Evolutionary conservation across 371 early-diverging fungal species (phyloP), one percentile per base, ranked within the genome.

Genomic region (Mortierella sp.): DNA sequence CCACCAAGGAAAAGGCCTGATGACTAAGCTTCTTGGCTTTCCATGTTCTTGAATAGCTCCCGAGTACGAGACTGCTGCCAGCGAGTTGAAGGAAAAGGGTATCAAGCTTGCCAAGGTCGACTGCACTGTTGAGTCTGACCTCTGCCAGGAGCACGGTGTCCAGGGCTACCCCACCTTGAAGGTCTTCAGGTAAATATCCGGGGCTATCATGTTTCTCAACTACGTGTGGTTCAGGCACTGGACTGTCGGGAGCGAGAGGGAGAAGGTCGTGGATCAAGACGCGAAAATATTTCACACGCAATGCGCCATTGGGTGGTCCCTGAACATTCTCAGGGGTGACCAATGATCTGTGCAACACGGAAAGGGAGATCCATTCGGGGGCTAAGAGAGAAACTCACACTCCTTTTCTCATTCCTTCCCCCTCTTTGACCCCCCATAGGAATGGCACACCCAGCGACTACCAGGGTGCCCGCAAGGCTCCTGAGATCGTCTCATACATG

Each of bases 161-260:
- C 81, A 85, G 59, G 98, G 98, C 29, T 98, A 90, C 86, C 98
- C 98, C 27, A 96, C 98, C 24, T 82, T 98, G 58, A 96, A 96
- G 83, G 89, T 98, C 29, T 93, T 96, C 79, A 80, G 60, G 66
- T 74, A 81, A 64, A 37, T 54, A 16, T 17, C 31, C 21, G n/a
- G n/a, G n/a, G n/a, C 16, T 24, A 12, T 25, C 8, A 22, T 49
- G 27, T 48, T 27, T 50, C 41, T 40, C 3, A n/a, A n/a, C n/a
- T n/a, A n/a, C n/a, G n/a, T n/a, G n/a, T n/a, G n/a, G n/a, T n/a
- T n/a, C n/a, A n/a, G n/a, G n/a, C n/a, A n/a, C n/a, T n/a, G n/a
- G 31, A 34, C 21, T 10, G 27, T 24, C 16, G 28, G 21, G 22
- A 12, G 34, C 45, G 27, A 54, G 37, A 53, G 27, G 12, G 53